phyloP scores from a whole-genome alignment of 768 basidiomycete genomes.

The Dacryopinax spathularia region DNA sequence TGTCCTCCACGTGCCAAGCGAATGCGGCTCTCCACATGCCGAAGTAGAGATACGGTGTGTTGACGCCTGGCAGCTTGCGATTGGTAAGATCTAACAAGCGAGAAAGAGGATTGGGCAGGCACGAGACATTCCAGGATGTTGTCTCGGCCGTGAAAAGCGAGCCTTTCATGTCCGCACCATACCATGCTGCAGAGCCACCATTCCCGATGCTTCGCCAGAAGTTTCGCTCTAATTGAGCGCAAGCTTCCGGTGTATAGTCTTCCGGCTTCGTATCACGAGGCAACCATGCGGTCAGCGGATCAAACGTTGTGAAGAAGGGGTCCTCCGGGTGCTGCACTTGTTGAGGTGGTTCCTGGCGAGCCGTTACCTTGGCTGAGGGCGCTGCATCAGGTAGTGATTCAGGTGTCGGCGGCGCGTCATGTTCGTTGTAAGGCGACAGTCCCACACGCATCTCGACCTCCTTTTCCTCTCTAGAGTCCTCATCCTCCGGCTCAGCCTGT shows the following conservation, averaged over 20 bases:
- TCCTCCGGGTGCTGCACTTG: constrained; percentile 26
- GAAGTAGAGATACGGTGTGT: constrained; percentile 93
- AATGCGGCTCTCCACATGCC: constrained; percentile 99
- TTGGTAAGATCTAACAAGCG: constrained; percentile 55
- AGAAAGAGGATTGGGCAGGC: constrained; percentile 72
- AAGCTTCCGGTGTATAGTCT: constrained; percentile 83
- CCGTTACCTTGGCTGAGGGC: background rate
- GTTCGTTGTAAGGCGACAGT: background rate
- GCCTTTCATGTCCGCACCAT: constrained; percentile 94
- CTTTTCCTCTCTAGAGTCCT: constrained; percentile 22
- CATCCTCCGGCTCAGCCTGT: constrained; percentile 7
- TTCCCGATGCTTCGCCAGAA: constrained; percentile 88
- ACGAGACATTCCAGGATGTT: constrained; percentile 84
- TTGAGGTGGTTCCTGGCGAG: background rate
- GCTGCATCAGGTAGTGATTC: background rate
- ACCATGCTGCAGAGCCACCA: constrained; percentile 77
- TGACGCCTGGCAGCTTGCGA: constrained; percentile 80
- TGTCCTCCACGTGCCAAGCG: constrained; percentile 99
- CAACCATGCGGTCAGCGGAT: constrained; percentile 63
- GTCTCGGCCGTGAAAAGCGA: constrained; percentile 49
- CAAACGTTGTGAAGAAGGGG: constrained; percentile 54
- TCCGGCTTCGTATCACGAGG: constrained; percentile 52
- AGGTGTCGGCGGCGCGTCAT: background rate
- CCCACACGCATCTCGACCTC: constrained; percentile 1
- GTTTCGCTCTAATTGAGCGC: constrained; percentile 69